Conservation (phyloP, 768 basidiomycete species). For the Trametes sanguinea region DNA sequence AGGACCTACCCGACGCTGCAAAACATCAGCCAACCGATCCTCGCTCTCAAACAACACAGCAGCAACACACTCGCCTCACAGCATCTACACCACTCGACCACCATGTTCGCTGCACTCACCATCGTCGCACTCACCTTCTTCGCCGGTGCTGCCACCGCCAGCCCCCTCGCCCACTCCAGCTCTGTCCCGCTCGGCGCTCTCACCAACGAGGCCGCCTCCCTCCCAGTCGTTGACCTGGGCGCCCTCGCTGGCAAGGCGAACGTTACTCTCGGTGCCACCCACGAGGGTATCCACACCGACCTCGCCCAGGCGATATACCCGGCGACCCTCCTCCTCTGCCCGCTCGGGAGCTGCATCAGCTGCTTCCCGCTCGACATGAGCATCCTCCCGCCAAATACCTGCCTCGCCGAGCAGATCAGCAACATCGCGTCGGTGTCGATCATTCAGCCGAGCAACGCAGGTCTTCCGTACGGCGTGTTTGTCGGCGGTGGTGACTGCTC, state of each 20-base stretch:
- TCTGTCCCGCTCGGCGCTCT: background rate
- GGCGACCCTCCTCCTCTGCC: constrained; percentile 6
- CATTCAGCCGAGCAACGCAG: constrained; percentile 10
- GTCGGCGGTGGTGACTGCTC: background rate
- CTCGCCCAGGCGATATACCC: background rate
- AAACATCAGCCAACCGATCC: background rate
- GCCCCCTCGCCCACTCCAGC: constrained; percentile 37
- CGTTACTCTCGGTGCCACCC: background rate
- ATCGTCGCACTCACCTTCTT: constrained; percentile 2
- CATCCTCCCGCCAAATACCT: constrained; percentile 4
- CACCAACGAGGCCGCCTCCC: background rate
- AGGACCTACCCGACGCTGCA: background rate
- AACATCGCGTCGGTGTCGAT: constrained; percentile 32
- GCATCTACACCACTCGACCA: background rate
- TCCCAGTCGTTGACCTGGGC: constrained; percentile 1
- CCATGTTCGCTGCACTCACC: constrained; percentile 5
- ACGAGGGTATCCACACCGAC: background rate
- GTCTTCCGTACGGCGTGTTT: constrained; percentile 10
- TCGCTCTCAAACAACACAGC: background rate
- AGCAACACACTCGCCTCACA: background rate
- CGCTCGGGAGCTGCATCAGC: constrained; percentile 6
- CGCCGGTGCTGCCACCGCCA: constrained; percentile 22
- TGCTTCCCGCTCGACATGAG: constrained; percentile 11
- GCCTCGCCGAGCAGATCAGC: background rate
- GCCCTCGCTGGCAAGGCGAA: background rate